phyloP scores from a whole-genome alignment of 306 rosid genomes.

The Cajanus cajan region DNA sequence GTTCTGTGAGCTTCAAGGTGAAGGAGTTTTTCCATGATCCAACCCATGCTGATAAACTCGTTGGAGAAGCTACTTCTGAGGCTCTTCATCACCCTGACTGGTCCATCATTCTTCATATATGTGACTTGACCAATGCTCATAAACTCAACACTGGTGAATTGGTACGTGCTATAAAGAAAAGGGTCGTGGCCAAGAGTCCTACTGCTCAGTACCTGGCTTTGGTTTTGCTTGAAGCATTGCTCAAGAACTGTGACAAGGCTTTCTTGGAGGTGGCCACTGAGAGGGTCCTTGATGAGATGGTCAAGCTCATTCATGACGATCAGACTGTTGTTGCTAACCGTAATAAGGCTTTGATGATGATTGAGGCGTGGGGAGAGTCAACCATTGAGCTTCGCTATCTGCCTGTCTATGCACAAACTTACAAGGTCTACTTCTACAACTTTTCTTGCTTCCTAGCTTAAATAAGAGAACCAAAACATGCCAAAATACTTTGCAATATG shows the following conservation, averaged over 20 bases:
- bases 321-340: slow-evolving; percentile 64
- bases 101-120: slow-evolving; percentile 72
- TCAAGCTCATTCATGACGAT: slow-evolving; percentile 75
- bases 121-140: slow-evolving; percentile 72
- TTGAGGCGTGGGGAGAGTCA: slow-evolving; percentile 86
- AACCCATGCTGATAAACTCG: slow-evolving; percentile 68
- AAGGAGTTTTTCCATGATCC: slow-evolving; percentile 84
- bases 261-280: slow-evolving; percentile 92
- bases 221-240: slow-evolving; percentile 77
- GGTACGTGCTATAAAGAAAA: slow-evolving; percentile 69
- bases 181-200: slow-evolving; percentile 53
- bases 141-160: slow-evolving; percentile 56
- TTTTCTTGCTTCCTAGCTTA: not conserved
- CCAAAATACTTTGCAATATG: not conserved
- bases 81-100: slow-evolving; percentile 75
- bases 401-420: slow-evolving; percentile 86
- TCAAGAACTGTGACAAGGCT: slow-evolving; percentile 89
- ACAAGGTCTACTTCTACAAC: slow-evolving; percentile 58
- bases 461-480: not conserved
- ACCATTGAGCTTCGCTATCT: slow-evolving; percentile 79
- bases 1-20: slow-evolving; percentile 82
- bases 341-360: slow-evolving; percentile 70
- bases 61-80: slow-evolving; percentile 80
- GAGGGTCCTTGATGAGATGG: slow-evolving; percentile 96
- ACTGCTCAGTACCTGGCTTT: slow-evolving; percentile 66